These are phyloP conservation scores for Rhodotorula sp. DNA, from an alignment of 1,284 basidiomycete species.

Conservation along the genomic window DNA sequence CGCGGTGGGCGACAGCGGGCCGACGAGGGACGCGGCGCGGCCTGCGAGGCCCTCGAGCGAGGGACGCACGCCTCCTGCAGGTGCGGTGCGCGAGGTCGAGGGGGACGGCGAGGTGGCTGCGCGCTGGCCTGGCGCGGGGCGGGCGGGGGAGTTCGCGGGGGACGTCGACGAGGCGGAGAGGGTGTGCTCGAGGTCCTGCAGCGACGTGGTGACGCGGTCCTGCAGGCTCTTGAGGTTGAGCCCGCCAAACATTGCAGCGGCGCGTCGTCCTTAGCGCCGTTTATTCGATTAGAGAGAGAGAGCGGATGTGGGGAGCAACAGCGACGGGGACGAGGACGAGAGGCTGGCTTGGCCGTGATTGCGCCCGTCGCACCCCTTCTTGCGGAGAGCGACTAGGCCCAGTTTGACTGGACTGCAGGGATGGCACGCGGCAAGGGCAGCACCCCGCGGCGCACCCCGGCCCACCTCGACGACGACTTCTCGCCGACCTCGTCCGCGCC, in stretches of 20 bases:
- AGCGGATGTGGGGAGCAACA: background rate
- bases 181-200: constrained; percentile 29
- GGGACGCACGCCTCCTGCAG: background rate
- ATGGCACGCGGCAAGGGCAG: constrained; percentile 27
- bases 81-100: background rate
- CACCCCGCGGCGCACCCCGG: constrained; percentile 18
- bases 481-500: constrained; percentile 20
- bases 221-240: constrained; percentile 30
- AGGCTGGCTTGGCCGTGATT: background rate
- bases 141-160: background rate
- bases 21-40: constrained; percentile 3
- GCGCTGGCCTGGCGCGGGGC: background rate
- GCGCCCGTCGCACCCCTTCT: background rate
- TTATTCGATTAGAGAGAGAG: too few relatives aligned
- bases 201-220: constrained; percentile 19
- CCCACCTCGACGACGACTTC: constrained; percentile 22
- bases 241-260: constrained; percentile 10
- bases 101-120: background rate
- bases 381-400: background rate
- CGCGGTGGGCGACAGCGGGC: background rate
- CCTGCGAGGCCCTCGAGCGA: constrained; percentile 5
- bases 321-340: background rate
- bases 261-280: too few relatives aligned
- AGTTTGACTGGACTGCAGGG: too few relatives aligned
- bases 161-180: constrained; percentile 1